A percentile compares a stretch with the other conserved stretches of the same genome.
These are phyloP conservation scores for Sphaerulina populicola DNA, from an alignment of 2,329 filamentous ascomycete genomes.

Conservation along the genomic window DNA sequence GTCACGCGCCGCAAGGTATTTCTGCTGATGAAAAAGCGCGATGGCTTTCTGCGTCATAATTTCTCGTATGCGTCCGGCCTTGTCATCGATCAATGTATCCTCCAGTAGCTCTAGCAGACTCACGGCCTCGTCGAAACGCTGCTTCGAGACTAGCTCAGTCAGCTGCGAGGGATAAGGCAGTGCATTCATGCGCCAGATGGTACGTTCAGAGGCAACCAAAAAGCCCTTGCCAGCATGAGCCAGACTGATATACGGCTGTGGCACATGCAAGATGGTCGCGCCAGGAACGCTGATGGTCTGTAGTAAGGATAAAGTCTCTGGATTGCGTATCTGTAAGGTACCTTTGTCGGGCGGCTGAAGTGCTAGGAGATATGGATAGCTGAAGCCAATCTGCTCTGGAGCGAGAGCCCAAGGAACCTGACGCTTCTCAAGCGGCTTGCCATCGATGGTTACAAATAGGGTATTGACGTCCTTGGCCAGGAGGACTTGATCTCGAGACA, in stretches of 20 bases:
- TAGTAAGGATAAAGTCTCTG: slow-evolving; percentile 78
- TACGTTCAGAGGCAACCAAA: slow-evolving; percentile 80
- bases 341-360: slow-evolving; percentile 77
- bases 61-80: slow-evolving; percentile 68
- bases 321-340: slow-evolving; percentile 81
- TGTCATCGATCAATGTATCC: slow-evolving; percentile 78
- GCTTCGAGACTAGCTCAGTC: slow-evolving; percentile 65
- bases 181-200: slow-evolving; percentile 92
- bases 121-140: slow-evolving; percentile 80
- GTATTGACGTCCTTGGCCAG: slow-evolving; percentile 98
- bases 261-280: slow-evolving; percentile 79
- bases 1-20: slow-evolving; percentile 78
- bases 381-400: slow-evolving; percentile 88
- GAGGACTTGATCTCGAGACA: slow-evolving; percentile 75
- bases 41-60: slow-evolving; percentile 91
- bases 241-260: slow-evolving; percentile 85
- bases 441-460: slow-evolving; percentile 76
- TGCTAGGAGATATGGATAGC: slow-evolving; percentile 88
- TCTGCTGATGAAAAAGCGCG: slow-evolving; percentile 68
- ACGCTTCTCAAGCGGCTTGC: slow-evolving; percentile 69
- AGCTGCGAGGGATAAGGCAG: slow-evolving; percentile 87
- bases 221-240: slow-evolving; percentile 95
- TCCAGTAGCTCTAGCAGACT: slow-evolving; percentile 84
- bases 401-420: slow-evolving; percentile 89
- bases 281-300: slow-evolving; percentile 76